These are phyloP conservation scores for Wickerhamomyces sp. DNA, from an alignment of 1,139 yeast species.

Conservation along the genomic window DNA sequence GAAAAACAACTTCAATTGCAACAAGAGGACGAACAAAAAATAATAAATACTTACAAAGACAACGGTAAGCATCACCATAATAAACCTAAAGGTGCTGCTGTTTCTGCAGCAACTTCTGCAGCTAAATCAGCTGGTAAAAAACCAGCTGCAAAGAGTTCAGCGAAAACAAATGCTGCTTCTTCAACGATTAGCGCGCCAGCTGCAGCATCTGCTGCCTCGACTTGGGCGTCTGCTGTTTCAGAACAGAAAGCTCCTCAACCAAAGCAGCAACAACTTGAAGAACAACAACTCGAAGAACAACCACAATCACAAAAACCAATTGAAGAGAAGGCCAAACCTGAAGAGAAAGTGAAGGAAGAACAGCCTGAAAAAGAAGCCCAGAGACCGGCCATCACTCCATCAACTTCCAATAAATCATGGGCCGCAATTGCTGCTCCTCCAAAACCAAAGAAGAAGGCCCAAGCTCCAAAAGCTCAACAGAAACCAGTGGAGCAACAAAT, in stretches of 20 bases:
- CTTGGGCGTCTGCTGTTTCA: conserved; percentile 31
- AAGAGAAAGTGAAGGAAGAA: conserved; percentile 6
- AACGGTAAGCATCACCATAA: conserved; percentile 10
- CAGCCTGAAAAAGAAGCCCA: conserved; percentile 12
- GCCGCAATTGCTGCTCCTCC: conserved; percentile 62
- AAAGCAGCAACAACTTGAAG: conserved; percentile 7
- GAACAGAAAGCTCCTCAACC: conserved; percentile 14
- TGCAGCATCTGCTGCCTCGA: conserved; percentile 20
- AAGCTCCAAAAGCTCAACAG: conserved; percentile 18
- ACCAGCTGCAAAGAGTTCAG: conserved; percentile 1
- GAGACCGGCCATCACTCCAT: conserved; percentile 26
- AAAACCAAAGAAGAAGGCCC: conserved; percentile 31
- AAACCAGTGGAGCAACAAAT: conserved; percentile 8
- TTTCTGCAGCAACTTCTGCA: conserved; percentile 1
- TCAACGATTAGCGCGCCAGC: conserved; percentile 25
- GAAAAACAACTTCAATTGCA: conserved; percentile 28
- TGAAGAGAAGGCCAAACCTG: conserved; percentile 5
- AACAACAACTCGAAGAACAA: conserved; percentile 4
- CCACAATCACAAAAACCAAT: conserved; percentile 5
- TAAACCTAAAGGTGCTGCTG: neutral
- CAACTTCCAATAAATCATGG: conserved; percentile 40
- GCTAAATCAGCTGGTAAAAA: conserved; percentile 5
- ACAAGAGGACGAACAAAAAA: conserved; percentile 25
- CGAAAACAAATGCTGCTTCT: conserved; percentile 10
- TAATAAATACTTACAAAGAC: conserved; percentile 14